Evolutionary conservation across 1,284 basidiomycete species (phyloP).

Genomic region (Puccinia brachypodii): DNA sequence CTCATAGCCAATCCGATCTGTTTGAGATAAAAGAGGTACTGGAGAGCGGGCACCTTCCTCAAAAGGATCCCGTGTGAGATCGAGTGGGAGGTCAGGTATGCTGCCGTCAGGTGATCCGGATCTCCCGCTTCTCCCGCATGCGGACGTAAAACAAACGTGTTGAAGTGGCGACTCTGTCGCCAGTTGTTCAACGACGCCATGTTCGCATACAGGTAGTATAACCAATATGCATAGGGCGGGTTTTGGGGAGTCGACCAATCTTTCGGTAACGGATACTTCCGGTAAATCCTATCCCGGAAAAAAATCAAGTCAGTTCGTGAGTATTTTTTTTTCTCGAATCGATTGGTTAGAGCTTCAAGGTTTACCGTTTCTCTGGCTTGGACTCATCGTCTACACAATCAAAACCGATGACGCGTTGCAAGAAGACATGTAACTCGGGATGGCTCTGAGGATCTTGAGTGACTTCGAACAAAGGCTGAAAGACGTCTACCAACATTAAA

Average conservation of each 20-base stretch:
- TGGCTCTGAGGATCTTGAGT: slow-evolving; percentile 86
- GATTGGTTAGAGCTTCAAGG: background rate
- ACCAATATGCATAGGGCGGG: slow-evolving; percentile 87
- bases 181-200: slow-evolving; percentile 92
- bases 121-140: slow-evolving; percentile 98
- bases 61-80: slow-evolving; percentile 98
- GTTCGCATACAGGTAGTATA: slow-evolving; percentile 98
- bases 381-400: slow-evolving; percentile 98
- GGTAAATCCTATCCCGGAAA: slow-evolving; percentile 54
- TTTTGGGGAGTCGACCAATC: slow-evolving; percentile 86
- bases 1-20: slow-evolving; percentile 99
- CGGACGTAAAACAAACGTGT: slow-evolving; percentile 96
- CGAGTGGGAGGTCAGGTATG: slow-evolving; percentile 93
- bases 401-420: slow-evolving; percentile 93
- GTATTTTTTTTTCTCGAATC: background rate
- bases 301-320: background rate
- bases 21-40: slow-evolving; percentile 79
- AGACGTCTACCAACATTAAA: slow-evolving; percentile 74
- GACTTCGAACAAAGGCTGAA: slow-evolving; percentile 91
- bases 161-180: slow-evolving; percentile 83
- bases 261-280: slow-evolving; percentile 91
- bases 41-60: slow-evolving; percentile 87
- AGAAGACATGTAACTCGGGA: slow-evolving; percentile 90
- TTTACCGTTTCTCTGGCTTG: slow-evolving; percentile 75
- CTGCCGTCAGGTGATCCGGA: slow-evolving; percentile 92